phyloP scores from a whole-genome alignment of 768 basidiomycete genomes.

The Termitomyces sp. region DNA sequence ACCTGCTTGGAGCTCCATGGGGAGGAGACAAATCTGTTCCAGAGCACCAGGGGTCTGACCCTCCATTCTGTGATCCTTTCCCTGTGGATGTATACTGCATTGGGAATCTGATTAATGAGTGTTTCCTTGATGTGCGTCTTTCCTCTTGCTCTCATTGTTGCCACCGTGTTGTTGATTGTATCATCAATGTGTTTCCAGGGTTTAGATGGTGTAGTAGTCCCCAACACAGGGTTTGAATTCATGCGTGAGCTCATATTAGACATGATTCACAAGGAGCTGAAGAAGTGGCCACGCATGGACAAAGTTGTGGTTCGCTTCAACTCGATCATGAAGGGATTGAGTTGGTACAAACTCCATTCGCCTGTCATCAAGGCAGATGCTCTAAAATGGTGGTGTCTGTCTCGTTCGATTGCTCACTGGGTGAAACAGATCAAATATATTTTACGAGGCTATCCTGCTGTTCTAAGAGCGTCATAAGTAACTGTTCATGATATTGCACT shows the following conservation, averaged over 20 bases:
- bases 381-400: too few relatives aligned
- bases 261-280: not conserved
- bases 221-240: not conserved
- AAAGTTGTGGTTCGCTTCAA: not conserved
- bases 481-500: not conserved
- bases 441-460: not conserved
- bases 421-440: not conserved
- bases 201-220: not conserved
- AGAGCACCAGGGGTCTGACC: too few relatives aligned
- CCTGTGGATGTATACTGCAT: too few relatives aligned
- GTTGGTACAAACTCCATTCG: too few relatives aligned
- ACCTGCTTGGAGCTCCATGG: too few relatives aligned
- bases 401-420: too few relatives aligned
- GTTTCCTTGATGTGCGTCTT: not conserved
- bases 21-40: too few relatives aligned
- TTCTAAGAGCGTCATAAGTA: not conserved
- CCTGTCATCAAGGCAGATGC: too few relatives aligned
- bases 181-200: not conserved
- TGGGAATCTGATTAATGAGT: not conserved
- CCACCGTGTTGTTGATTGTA: too few relatives aligned
- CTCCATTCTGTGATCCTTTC: too few relatives aligned
- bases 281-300: not conserved
- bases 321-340: not conserved
- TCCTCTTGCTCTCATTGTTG: not conserved
- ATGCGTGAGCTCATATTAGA: not conserved